Evolutionary conservation across 2,329 filamentous ascomycete species (phyloP).

Genomic region (Dactylellina haptotyla): DNA sequence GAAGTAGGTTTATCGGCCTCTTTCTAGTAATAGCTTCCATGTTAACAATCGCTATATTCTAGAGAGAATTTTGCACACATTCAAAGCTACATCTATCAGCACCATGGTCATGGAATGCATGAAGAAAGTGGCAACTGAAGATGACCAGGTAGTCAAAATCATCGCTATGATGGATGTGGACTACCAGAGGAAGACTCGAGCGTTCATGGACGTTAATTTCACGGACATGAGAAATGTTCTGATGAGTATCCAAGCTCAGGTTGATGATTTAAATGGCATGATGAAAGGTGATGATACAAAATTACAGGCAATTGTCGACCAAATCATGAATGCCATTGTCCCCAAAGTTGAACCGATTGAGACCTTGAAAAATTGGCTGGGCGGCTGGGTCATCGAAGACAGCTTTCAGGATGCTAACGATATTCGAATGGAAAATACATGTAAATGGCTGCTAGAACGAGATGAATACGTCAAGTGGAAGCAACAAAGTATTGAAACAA

Average conservation of each 20-base stretch:
- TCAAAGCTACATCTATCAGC: constrained; percentile 31
- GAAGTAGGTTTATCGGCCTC: constrained; percentile 12
- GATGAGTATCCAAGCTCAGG: constrained; percentile 38
- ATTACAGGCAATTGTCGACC: constrained; percentile 10
- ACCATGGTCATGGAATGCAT: constrained; percentile 25
- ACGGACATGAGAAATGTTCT: constrained; percentile 29
- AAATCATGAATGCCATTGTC: constrained; percentile 29
- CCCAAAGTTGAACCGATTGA: constrained; percentile 37
- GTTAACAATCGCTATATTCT: neutral
- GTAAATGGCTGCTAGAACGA: constrained; percentile 27
- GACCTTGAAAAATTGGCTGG: constrained; percentile 33
- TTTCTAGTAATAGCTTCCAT: neutral
- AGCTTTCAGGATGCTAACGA: constrained; percentile 34
- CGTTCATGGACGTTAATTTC: constrained; percentile 42
- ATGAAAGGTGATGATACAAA: constrained; percentile 33
- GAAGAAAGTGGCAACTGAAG: constrained; percentile 9
- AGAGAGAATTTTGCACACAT: constrained; percentile 31
- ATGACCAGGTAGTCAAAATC: constrained; percentile 23
- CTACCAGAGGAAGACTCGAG: constrained; percentile 28
- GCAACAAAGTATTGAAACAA: constrained; percentile 19
- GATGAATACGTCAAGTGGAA: constrained; percentile 36
- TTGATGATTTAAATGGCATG: constrained; percentile 33
- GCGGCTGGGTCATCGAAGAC: constrained; percentile 35
- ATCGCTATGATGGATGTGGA: constrained; percentile 37
- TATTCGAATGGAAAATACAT: constrained; percentile 28